A percentile compares a stretch with the other conserved stretches of the same genome.
phyloP scores from a whole-genome alignment of 306 rosid species.

The Quillaja saponaria region DNA sequence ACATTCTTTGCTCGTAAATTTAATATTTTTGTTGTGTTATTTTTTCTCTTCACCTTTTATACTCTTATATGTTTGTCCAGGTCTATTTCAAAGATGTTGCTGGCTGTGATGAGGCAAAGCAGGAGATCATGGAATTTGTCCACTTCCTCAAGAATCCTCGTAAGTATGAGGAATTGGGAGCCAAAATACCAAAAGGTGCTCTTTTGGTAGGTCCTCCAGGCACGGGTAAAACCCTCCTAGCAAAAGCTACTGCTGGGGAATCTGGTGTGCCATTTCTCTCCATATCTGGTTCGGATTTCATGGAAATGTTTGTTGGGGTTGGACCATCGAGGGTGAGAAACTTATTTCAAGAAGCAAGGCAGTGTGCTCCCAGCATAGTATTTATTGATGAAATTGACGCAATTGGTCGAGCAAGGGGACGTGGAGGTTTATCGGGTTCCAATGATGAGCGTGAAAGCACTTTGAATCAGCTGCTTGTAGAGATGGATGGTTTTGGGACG shows the following conservation, averaged over 20 bases:
- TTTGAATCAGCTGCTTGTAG: constrained; percentile 90
- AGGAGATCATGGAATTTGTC: constrained; percentile 96
- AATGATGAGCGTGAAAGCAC: constrained; percentile 98
- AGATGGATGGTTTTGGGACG: constrained; percentile 98
- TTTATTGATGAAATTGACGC: constrained; percentile 98
- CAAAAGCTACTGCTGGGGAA: constrained; percentile 98
- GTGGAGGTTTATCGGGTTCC: constrained; percentile 83
- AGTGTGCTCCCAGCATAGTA: constrained; percentile 91
- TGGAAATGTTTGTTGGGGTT: constrained; percentile 98
- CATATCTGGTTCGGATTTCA: constrained; percentile 89
- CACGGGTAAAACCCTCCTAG: constrained; percentile 95
- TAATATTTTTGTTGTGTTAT: constrained; percentile 9
- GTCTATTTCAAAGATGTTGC: constrained; percentile 90
- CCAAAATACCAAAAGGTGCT: constrained; percentile 96
- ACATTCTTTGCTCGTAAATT: no score
- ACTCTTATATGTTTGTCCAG: constrained; percentile 40
- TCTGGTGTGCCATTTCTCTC: constrained; percentile 96
- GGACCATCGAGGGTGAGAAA: constrained; percentile 97
- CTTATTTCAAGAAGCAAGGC: constrained; percentile 93
- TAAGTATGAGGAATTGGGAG: constrained; percentile 93
- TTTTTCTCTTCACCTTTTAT: constrained; percentile 1
- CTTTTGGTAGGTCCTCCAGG: constrained; percentile 97
- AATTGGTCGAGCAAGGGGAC: constrained; percentile 97
- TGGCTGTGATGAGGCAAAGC: constrained; percentile 97
- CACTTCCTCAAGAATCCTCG: constrained; percentile 92